These are phyloP conservation scores for Aureobasidium uvarum DNA, from an alignment of 2,329 filamentous ascomycete species.

Conservation along the genomic window DNA sequence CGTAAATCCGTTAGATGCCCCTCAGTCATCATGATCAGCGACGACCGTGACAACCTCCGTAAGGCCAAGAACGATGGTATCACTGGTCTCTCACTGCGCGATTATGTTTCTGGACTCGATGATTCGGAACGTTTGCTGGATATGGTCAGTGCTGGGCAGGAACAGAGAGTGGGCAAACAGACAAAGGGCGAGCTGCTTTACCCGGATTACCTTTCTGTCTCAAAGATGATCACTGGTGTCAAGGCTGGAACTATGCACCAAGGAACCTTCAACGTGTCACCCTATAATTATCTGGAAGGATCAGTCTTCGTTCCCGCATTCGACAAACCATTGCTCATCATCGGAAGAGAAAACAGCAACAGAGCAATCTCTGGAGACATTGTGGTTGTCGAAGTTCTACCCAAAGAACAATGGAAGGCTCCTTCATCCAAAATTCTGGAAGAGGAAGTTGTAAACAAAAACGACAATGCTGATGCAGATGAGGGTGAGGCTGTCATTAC, in stretches of 20 bases:
- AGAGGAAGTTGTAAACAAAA: slow-evolving; percentile 84
- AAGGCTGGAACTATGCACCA: slow-evolving; percentile 89
- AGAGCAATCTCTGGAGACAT: slow-evolving; percentile 87
- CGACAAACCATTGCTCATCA: slow-evolving; percentile 79
- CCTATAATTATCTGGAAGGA: slow-evolving; percentile 96
- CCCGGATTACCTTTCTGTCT: slow-evolving; percentile 82
- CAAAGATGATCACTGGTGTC: slow-evolving; percentile 90
- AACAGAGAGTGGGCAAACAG: slow-evolving; percentile 62
- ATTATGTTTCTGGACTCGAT: slow-evolving; percentile 81
- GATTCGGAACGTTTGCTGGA: slow-evolving; percentile 84
- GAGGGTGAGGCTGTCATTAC: slow-evolving; percentile 72
- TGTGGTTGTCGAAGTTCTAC: slow-evolving; percentile 88
- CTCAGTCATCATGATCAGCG: slow-evolving; percentile 86
- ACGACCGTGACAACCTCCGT: slow-evolving; percentile 81
- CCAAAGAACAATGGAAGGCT: slow-evolving; percentile 94
- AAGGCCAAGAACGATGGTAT: slow-evolving; percentile 77
- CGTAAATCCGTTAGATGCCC: slow-evolving; percentile 59
- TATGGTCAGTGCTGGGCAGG: slow-evolving; percentile 82
- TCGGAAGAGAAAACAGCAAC: slow-evolving; percentile 96
- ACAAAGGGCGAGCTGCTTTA: slow-evolving; percentile 74
- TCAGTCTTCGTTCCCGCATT: slow-evolving; percentile 88
- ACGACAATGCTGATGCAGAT: slow-evolving; percentile 89
- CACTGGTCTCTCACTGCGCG: slow-evolving; percentile 61
- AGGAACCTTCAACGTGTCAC: slow-evolving; percentile 92
- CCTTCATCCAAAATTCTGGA: slow-evolving; percentile 95